Percentiles rank a stretch among this genome's conserved stretches.
Evolutionary conservation across 805 yeast species (phyloP).

Genomic region (Teunomyces lycoperdinae): DNA sequence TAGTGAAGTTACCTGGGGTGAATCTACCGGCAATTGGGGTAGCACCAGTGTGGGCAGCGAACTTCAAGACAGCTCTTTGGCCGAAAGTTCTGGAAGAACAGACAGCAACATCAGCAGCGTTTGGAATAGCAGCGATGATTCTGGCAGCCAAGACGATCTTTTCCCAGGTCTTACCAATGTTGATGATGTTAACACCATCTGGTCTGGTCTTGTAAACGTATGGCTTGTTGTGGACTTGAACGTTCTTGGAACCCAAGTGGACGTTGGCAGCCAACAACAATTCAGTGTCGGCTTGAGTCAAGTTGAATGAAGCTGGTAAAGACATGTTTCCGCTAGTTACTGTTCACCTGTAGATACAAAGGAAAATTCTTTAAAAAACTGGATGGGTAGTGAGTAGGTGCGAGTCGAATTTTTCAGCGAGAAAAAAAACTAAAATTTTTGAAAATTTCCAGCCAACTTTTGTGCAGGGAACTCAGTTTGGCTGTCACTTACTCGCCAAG

Average conservation of each 20-base stretch:
- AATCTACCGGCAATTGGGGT: constrained; percentile 99
- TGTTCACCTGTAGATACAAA: constrained; percentile 4
- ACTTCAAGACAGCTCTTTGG: constrained; percentile 99
- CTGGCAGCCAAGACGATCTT: constrained; percentile 99
- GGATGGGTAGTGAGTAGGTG: constrained; percentile 4
- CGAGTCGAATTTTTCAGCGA: constrained; percentile 2
- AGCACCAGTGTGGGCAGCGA: constrained; percentile 99
- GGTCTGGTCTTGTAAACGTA: constrained; percentile 98
- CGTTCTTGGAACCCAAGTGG: constrained; percentile 99
- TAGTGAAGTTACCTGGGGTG: constrained; percentile 99
- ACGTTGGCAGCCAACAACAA: constrained; percentile 99
- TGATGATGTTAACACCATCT: constrained; percentile 98
- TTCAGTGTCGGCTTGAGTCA: constrained; percentile 98
- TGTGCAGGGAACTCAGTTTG: not conserved
- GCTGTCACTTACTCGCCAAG: not conserved
- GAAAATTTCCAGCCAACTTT: not conserved
- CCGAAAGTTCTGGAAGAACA: constrained; percentile 99
- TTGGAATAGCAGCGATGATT: constrained; percentile 99
- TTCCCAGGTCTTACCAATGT: constrained; percentile 99
- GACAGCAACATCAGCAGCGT: constrained; percentile 97
- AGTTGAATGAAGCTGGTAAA: constrained; percentile 84
- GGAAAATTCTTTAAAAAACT: constrained; percentile 4
- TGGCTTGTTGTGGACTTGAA: constrained; percentile 96
- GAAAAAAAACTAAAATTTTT: constrained; percentile 1
- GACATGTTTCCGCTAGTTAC: constrained; percentile 47